Evolutionary conservation across 2,329 filamentous ascomycete species (phyloP), one percentile per base, ranked within the genome.

Genomic region (Phaeosphaeria sp.): DNA sequence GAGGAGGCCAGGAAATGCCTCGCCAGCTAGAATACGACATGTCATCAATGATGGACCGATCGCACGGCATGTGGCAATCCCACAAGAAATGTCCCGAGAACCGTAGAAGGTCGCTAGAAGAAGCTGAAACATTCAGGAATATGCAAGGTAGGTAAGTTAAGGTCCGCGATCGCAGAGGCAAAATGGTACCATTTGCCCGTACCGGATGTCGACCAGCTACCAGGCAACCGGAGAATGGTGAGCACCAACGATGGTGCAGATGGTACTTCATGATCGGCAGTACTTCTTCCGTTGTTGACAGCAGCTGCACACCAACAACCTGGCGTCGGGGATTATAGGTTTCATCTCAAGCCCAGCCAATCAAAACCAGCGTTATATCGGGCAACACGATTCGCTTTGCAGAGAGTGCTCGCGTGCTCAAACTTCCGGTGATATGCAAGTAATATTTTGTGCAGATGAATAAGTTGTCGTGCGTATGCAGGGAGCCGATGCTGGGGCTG

Each of bases 31-130:
- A 22, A 23, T 23, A 5, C 44, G 44, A 13, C 10, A 46, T 7
- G 44, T 15, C 44, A 25, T 46, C 44, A 25, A 11, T 17, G 21
- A n/a, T n/a, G n/a, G n/a, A 25, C 22, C 22, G 22, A 7, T 17
- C 17, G 22, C 3, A 46, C 44, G 22, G 22, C 27, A 46, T 17
- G 4, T 44, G 42, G 18, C 9, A 17, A 44, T 44, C 18, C n/a
- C 18, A 21, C 42, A 22, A 21, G 11, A 22, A 21, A 44, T 20
- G 7, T 44, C 10, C 42, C 44, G 44, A 17, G 30, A 41, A 27
- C 48, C 15, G 20, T 50, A 23, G 48, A 50, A 50, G 18, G 15
- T n/a, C 48, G 11, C 18, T 50, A 39, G 48, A 50, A 50, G 21
- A 23, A 23, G 6, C 4, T 25, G 48, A 41, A 41, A 50, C 48